Evolutionary conservation across 225 moss, liverwort and hornwort species (phyloP), one percentile per base, ranked within the genome.

Genomic region (Neckera pumila): DNA sequence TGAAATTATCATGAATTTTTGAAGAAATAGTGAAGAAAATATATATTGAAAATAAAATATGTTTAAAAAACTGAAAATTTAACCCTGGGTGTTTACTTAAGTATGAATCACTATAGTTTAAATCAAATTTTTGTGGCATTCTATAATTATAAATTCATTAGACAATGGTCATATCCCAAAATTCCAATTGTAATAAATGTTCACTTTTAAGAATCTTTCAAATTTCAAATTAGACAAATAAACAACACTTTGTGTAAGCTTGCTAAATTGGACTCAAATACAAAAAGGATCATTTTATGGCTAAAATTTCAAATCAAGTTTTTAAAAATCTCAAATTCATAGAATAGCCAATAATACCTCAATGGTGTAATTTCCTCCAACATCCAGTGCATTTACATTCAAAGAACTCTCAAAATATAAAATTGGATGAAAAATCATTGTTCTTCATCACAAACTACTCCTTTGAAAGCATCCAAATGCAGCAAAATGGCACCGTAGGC

Each of bases 21-120:
- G 6, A 49, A 33, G 20, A 20, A 49, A 7, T 20, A 28, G 33
- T 31, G 20, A 49, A 20, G 17, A 8, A 51, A 33, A 74, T 31
- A 1, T 0, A 19, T 0, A 49, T 49, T 0, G 31, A 10, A 51
- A 33, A 20, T 8, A 2, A 18, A 31, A 49, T 33, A 12, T 33
- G 20, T 3, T 34, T 1, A 13, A 33, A 34, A 54, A 34, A 5
- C 1, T 33, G 0, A 76, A 22, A 34, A 21, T 14, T 21, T 51
- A 53, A 34, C 0, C 1, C 3, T 34, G 34, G 33, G 2, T 53
- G 22, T 14, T 20, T 1, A 34, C 5, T 3, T 5, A 12, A 76
- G 20, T 33, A 8, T 21, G 1, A 2, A 2, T 31, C 1, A 74
- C 11, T 0, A 7, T 7, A 19, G 18, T 1, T 12, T 51, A 13